These are phyloP conservation scores for Wickerhamiella musiphila DNA, from an alignment of 805 yeast genomes.

Conservation along the genomic window DNA sequence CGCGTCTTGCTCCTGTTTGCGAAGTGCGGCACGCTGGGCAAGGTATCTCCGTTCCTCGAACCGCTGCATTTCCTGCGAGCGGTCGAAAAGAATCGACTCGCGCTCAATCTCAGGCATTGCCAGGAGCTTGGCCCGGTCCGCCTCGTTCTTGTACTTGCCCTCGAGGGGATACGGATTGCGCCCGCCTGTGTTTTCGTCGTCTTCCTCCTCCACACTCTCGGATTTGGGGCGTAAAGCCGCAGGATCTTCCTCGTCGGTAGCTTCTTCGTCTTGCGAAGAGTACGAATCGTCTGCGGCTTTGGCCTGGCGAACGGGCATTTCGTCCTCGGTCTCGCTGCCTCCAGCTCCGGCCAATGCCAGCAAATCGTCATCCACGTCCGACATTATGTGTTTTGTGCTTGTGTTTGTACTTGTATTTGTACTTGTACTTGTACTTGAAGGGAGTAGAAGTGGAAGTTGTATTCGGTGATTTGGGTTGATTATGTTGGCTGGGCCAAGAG, in stretches of 20 bases:
- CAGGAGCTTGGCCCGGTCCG: constrained; percentile 40
- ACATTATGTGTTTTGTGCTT: constrained; percentile 2
- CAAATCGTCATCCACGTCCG: constrained; percentile 73
- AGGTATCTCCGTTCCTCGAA: constrained; percentile 70
- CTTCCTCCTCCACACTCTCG: constrained; percentile 24
- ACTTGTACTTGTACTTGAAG: too few species aligned
- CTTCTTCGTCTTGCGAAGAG: constrained; percentile 23
- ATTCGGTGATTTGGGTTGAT: too few species aligned
- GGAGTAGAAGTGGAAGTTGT: too few species aligned
- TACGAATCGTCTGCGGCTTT: constrained; percentile 4
- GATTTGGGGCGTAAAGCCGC: constrained; percentile 10
- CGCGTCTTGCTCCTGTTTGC: constrained; percentile 16
- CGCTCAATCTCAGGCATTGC: constrained; percentile 80
- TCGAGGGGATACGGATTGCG: constrained; percentile 81
- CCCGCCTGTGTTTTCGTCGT: constrained; percentile 19
- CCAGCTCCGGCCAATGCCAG: constrained; percentile 83
- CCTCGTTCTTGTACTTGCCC: constrained; percentile 73
- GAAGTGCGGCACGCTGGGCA: constrained; percentile 42
- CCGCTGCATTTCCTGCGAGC: constrained; percentile 81
- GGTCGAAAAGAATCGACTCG: constrained; percentile 78
- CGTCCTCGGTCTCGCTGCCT: constrained; percentile 27
- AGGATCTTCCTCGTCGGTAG: constrained; percentile 27
- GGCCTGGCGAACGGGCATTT: constrained; percentile 1
- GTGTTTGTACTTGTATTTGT: too few species aligned
- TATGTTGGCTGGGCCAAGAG: too few species aligned